These are phyloP conservation scores for Scutellaria galericulata DNA, from an alignment of 257 asterid species.

Conservation along the genomic window DNA sequence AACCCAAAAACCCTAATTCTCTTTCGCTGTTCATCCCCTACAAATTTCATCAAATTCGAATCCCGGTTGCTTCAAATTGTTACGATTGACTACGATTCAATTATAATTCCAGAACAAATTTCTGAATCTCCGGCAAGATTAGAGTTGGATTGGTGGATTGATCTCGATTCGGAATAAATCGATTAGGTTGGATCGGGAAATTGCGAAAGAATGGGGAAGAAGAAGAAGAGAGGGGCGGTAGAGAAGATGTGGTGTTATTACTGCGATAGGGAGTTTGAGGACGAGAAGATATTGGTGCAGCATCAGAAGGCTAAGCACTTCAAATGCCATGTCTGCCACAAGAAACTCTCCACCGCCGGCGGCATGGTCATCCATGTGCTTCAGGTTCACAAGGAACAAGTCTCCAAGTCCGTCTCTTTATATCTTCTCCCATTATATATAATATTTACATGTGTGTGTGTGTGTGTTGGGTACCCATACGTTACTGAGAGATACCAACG, in stretches of 20 bases:
- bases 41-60: no score
- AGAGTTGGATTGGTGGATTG: slow-evolving; percentile 17
- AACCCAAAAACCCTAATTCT: no score
- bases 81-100: background rate
- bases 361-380: slow-evolving; percentile 97
- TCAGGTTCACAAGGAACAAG: slow-evolving; percentile 96
- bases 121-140: background rate
- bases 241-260: slow-evolving; percentile 92
- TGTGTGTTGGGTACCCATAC: background rate
- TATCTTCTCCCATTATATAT: slow-evolving; percentile 26
- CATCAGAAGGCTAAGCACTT: slow-evolving; percentile 98
- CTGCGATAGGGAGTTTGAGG: slow-evolving; percentile 96
- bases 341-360: slow-evolving; percentile 95
- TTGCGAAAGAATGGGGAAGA: slow-evolving; percentile 71
- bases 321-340: slow-evolving; percentile 95
- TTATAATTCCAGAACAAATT: background rate
- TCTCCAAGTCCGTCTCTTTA: slow-evolving; percentile 48
- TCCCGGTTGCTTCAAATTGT: background rate
- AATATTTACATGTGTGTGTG: background rate
- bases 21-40: no score
- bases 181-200: slow-evolving; percentile 1
- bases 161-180: background rate
- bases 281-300: slow-evolving; percentile 96
- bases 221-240: slow-evolving; percentile 85
- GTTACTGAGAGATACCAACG: background rate